phyloP scores from a whole-genome alignment of 345 rosid species.

The Carallia brachiata region DNA sequence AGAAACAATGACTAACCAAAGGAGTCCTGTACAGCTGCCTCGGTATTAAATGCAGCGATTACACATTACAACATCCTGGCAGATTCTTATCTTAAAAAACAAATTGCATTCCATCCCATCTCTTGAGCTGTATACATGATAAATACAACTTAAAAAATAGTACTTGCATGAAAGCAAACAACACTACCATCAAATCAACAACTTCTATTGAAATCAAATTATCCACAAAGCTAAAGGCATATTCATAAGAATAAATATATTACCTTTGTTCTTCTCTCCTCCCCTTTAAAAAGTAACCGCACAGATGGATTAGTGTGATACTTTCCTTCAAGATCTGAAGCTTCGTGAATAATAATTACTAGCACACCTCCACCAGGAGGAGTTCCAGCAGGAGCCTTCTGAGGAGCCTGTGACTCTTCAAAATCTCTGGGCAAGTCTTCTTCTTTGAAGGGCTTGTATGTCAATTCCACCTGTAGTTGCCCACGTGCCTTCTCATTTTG shows the following conservation, averaged over 20 bases:
- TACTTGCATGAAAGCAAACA: neutral
- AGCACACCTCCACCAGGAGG: slow-evolving; percentile 88
- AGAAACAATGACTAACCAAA: neutral
- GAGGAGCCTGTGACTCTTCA: slow-evolving; percentile 49
- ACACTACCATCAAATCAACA: neutral
- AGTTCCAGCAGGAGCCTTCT: slow-evolving; percentile 80
- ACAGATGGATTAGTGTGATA: slow-evolving; percentile 82
- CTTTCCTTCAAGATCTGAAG: slow-evolving; percentile 91
- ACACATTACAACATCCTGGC: neutral
- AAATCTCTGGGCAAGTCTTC: slow-evolving; percentile 54
- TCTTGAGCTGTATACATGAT: neutral
- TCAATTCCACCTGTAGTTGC: slow-evolving; percentile 66
- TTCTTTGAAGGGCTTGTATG: slow-evolving; percentile 77
- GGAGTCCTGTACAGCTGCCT: neutral
- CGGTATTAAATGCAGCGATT: neutral
- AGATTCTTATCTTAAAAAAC: neutral
- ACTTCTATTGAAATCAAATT: neutral
- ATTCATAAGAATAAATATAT: neutral
- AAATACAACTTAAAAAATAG: neutral
- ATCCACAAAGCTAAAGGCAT: neutral
- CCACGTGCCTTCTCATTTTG: slow-evolving; percentile 71
- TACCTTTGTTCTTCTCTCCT: slow-evolving; percentile 86
- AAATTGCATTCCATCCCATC: neutral
- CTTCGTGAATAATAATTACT: slow-evolving; percentile 75
- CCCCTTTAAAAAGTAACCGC: slow-evolving; percentile 70